Base-by-base conservation (phyloP, 176 grass and related monocot genomes). In the Echinochloa phyllopogon region DNA sequence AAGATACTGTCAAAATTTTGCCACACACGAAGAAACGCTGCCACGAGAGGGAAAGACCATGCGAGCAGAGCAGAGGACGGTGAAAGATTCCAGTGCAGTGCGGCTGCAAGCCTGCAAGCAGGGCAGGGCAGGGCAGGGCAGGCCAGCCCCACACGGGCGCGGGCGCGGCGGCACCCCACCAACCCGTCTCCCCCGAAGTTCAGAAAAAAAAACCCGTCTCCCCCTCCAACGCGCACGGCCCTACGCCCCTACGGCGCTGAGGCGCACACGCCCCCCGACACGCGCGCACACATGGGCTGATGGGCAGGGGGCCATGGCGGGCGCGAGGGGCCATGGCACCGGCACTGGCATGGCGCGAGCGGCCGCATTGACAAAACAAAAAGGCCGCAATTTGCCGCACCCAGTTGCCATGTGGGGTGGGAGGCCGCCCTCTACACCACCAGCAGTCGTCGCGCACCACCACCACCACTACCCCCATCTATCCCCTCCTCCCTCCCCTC, bases 221-320 rank as follows among this genome's bases (percentile, higher is more conserved):
- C 70, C 25, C 0, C 75, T 41, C 59, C 75, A 58, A 65, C 59
- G 42, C 43, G 50, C 47, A 17, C 44, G 61, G 80, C 6, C 49
- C 61, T 45, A 78, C 56, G 29, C n/a, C 52, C 45, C 45, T 43
- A 66, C 48, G 74, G 74, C 38, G 47, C 75, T 83, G 62, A 61
- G 74, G 53, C 56, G 42, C 86, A 72, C 86, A 72, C 86, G 83
- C 65, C 83, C 78, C 87, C 77, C 83, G 83, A 82, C 83, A 64
- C 83, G 47, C 78, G 5, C 78, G 4, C 84, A 42, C 84, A 86
- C 88, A 90, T 86, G 83, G 79, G 74, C 66, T 53, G 71, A 52
- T 80, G 77, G 60, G 76, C 51, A n/a, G 27, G 80, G 68, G 85
- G 29, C 79, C 52, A 83, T 50, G n/a, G n/a, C n/a, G n/a, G 79